Base-by-base conservation (phyloP, 2,329 filamentous ascomycete genomes). In the Apiospora saccharicola region DNA sequence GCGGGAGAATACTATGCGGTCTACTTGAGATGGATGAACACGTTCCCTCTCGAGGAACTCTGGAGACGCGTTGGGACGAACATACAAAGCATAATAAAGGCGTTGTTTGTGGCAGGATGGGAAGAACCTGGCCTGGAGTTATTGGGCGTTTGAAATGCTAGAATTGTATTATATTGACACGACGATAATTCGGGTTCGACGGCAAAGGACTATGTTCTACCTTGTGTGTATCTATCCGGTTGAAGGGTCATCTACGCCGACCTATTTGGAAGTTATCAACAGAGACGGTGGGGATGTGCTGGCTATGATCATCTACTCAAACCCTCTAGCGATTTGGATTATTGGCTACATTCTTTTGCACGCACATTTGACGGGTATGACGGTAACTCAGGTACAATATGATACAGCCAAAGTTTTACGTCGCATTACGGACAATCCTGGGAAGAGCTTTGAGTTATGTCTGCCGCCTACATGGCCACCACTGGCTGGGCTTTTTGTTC, bases 81-180 rank as follows among this genome's bases (percentile, higher is more conserved):
- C 24, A 34, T 37, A 37, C 16, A 64, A 19, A 64, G 57, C 57
- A 64, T 64, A n/a, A 41, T 2, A 34, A 41, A 22, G 57, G 57
- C 57, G 57, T 64, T 64, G 57, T 41, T 41, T 37, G 30, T 64
- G 57, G 57, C 57, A 41, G 57, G 57, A 64, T 19, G 57, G 57
- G 34, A 37, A 13, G 12, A n/a, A 41, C n/a, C 57, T 64, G 57
- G 57, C 57, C 34, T 64, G 57, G 57, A 64, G 57, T 64, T 64
- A 64, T 22, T 41, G 57, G 57, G 57, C 57, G 57, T 64, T 64
- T 41, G 16, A 24, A 41, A 30, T 37, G 34, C 34, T 64, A n/a
- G 34, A 64, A 64, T 64, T 64, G n/a, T 19, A 64, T 41, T 34
- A 34, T 64, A 64, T 41, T 64, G 34, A n/a, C 30, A 61, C 57